A percentile compares a stretch with the other conserved stretches of the same genome.
phyloP scores from a whole-genome alignment of 768 basidiomycete genomes.

The Russula olivacea region DNA sequence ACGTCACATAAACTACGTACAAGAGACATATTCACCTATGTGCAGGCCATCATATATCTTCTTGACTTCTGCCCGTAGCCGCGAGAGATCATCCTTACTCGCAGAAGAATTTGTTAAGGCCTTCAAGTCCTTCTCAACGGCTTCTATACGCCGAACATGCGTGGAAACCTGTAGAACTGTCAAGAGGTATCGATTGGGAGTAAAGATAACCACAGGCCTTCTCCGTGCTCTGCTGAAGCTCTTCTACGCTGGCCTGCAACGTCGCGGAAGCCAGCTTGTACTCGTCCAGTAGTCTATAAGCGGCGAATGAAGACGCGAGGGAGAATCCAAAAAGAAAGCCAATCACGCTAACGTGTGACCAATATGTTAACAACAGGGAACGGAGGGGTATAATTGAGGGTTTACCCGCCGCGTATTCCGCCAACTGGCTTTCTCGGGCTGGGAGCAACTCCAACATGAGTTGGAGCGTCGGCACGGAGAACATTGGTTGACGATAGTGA shows the following conservation, averaged over 20 bases:
- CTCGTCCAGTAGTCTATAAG: conserved; percentile 85
- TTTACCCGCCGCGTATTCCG: conserved; percentile 41
- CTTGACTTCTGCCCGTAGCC: conserved; percentile 75
- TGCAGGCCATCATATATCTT: conserved; percentile 81
- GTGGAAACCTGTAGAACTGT: conserved; percentile 54
- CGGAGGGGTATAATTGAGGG: conserved; percentile 3
- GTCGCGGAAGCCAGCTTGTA: conserved; percentile 85
- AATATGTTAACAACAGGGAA: background rate
- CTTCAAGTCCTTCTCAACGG: conserved; percentile 86
- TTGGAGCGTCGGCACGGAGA: conserved; percentile 38
- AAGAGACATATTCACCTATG: conserved; percentile 48
- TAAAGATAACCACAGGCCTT: conserved; percentile 43
- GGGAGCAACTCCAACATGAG: conserved; percentile 48
- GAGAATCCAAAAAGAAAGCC: conserved; percentile 90
- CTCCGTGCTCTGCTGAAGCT: conserved; percentile 75
- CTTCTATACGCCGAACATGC: conserved; percentile 77
- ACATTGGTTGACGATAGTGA: conserved; percentile 41
- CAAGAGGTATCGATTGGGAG: background rate
- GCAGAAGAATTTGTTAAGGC: conserved; percentile 59
- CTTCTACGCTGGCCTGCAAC: conserved; percentile 81
- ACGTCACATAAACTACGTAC: background rate
- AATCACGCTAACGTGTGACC: conserved; percentile 50
- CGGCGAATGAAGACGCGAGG: conserved; percentile 76
- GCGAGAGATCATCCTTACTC: conserved; percentile 74
- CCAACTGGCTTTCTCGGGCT: conserved; percentile 71